phyloP scores from a whole-genome alignment of 2,329 filamentous ascomycete genomes.

The Zymoseptoria passerinii region DNA sequence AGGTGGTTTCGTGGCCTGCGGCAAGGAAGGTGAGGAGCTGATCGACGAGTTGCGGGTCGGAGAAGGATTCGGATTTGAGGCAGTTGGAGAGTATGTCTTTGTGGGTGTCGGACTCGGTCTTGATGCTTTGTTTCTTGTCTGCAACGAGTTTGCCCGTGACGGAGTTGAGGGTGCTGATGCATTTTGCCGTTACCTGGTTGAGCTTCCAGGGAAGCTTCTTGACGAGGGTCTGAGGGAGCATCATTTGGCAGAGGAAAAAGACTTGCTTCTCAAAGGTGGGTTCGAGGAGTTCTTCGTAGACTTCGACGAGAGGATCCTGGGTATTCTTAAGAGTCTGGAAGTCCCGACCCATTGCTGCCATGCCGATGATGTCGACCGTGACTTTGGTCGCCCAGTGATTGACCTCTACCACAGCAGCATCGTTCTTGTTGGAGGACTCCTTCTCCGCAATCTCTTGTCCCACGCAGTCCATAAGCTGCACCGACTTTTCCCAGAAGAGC shows the following conservation, averaged over 20 bases:
- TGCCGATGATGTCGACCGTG: slow-evolving; percentile 41
- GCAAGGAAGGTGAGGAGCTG: slow-evolving; percentile 51
- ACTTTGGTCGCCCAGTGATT: slow-evolving; percentile 38
- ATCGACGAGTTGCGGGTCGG: slow-evolving; percentile 45
- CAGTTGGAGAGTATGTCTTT: slow-evolving; percentile 42
- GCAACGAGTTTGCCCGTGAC: slow-evolving; percentile 42
- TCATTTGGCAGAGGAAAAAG: slow-evolving; percentile 36
- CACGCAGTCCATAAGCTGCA: slow-evolving; percentile 59
- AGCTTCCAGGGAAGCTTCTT: slow-evolving; percentile 40
- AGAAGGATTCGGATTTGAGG: slow-evolving; percentile 46
- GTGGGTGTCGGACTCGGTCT: slow-evolving; percentile 24
- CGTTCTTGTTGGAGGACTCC: slow-evolving; percentile 6
- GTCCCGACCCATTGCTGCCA: slow-evolving; percentile 39
- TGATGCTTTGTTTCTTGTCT: slow-evolving; percentile 39
- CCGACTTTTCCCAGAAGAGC: slow-evolving; percentile 70
- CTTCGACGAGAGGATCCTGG: slow-evolving; percentile 35
- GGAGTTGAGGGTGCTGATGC: slow-evolving; percentile 30
- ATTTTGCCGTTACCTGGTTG: slow-evolving; percentile 28
- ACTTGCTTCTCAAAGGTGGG: slow-evolving; percentile 41
- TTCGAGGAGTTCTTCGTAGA: slow-evolving; percentile 38
- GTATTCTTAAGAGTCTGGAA: slow-evolving; percentile 35
- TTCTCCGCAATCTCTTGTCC: slow-evolving; percentile 41
- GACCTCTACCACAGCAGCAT: slow-evolving; percentile 30
- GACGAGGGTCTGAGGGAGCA: slow-evolving; percentile 33
- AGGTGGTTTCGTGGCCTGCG: slow-evolving; percentile 66